These are phyloP conservation scores for Iris macrosiphon DNA, from an alignment of 106 monocot species.

Conservation along the genomic window DNA sequence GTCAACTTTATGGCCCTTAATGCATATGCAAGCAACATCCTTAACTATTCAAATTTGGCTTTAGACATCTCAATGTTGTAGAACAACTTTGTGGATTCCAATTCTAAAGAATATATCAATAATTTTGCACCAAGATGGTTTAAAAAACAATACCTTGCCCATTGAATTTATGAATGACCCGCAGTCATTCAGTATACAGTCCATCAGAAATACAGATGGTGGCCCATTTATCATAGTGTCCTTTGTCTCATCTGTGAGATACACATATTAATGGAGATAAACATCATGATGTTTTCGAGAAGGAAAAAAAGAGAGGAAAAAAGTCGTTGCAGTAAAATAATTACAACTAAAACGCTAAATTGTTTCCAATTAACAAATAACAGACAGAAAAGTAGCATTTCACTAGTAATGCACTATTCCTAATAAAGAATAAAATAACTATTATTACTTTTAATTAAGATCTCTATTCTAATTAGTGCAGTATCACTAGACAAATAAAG, in stretches of 20 bases:
- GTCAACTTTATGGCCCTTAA: not conserved
- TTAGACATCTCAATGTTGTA: not conserved
- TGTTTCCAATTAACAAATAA: too few relatives aligned
- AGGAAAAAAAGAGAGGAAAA: too few relatives aligned
- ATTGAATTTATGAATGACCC: slow-evolving; percentile 23
- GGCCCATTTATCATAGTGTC: slow-evolving; percentile 11
- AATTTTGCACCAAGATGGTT: not conserved
- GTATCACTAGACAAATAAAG: too few relatives aligned
- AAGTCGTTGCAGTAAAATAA: too few relatives aligned
- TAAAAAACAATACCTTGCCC: slow-evolving; percentile 49
- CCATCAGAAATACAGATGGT: slow-evolving; percentile 74
- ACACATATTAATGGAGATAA: too few relatives aligned
- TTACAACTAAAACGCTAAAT: too few relatives aligned
- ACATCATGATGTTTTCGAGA: too few relatives aligned
- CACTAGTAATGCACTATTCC: too few relatives aligned
- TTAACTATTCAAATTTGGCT: not conserved
- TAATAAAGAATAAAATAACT: too few relatives aligned
- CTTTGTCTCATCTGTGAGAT: slow-evolving; percentile 33
- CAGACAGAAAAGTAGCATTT: too few relatives aligned
- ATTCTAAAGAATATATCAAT: not conserved
- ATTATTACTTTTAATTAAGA: too few relatives aligned
- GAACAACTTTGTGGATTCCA: not conserved
- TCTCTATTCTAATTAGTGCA: too few relatives aligned
- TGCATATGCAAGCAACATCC: not conserved
- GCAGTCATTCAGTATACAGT: slow-evolving; percentile 83